A percentile compares a stretch with the other conserved stretches of the same genome.
These are phyloP conservation scores for Fusarium continuum DNA, from an alignment of 2,329 filamentous ascomycete species.

Conservation along the genomic window DNA sequence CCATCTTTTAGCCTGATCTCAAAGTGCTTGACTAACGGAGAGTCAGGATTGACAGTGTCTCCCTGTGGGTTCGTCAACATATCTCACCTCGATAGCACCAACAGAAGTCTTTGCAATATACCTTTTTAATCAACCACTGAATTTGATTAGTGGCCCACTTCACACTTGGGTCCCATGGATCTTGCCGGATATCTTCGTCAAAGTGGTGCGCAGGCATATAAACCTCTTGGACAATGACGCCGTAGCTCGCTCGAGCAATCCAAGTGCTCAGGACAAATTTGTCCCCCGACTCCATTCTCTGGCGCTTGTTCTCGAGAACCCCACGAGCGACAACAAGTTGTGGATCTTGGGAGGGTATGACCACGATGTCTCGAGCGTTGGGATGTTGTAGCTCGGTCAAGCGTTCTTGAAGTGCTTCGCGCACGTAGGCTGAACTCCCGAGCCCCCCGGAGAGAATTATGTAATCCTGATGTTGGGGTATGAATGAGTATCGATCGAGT, in stretches of 20 bases:
- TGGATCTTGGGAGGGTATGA: slow-evolving; percentile 29
- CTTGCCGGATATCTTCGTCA: slow-evolving; percentile 29
- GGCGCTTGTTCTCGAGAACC: slow-evolving; percentile 28
- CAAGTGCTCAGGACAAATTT: slow-evolving; percentile 24
- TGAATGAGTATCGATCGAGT: slow-evolving; percentile 1
- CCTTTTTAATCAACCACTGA: slow-evolving; percentile 39
- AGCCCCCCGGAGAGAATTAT: slow-evolving; percentile 58
- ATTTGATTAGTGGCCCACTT: slow-evolving; percentile 39
- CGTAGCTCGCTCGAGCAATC: slow-evolving; percentile 40
- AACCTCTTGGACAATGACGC: slow-evolving; percentile 29
- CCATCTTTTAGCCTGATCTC: slow-evolving; percentile 47
- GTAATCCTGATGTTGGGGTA: slow-evolving; percentile 47
- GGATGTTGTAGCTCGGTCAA: slow-evolving; percentile 48
- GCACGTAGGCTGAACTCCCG: slow-evolving; percentile 57
- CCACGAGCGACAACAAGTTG: slow-evolving; percentile 28
- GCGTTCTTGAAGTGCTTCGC: slow-evolving; percentile 53
- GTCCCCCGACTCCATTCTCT: slow-evolving; percentile 16
- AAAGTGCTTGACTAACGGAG: slow-evolving; percentile 46
- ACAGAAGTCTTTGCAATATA: neutral
- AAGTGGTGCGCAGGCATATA: slow-evolving; percentile 32
- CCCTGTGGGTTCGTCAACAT: slow-evolving; percentile 44
- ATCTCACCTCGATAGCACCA: neutral
- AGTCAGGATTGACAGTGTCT: slow-evolving; percentile 50
- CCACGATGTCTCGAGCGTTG: slow-evolving; percentile 30
- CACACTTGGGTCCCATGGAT: slow-evolving; percentile 21